Base-by-base conservation (phyloP, 2,329 filamentous ascomycete species). In the Alternaria angustiovoidea region DNA sequence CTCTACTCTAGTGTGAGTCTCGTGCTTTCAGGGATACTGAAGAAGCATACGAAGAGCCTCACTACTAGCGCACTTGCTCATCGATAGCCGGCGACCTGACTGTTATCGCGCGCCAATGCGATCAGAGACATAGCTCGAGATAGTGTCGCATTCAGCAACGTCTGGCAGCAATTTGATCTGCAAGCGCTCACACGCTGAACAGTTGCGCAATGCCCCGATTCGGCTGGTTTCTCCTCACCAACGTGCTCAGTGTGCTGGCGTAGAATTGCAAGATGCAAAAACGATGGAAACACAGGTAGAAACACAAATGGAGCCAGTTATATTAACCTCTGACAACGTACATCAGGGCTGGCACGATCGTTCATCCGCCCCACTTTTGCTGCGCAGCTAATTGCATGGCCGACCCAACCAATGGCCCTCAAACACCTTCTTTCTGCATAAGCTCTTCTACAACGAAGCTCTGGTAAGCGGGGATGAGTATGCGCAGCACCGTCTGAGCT, bases 401-500 rank as follows among this genome's bases (percentile, higher is more conserved):
- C 34, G 24, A 41, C 49, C 34, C 49, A 22, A 22, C 49, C 34
- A 41, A 30, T 41, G 20, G 34, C 24, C 24, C 11, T 9, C 9
- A 26, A 28, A 26, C 32, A 36, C 20, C 32, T 38, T 14, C 5
- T 26, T n/a, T 52, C 46, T 4, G 14, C 7, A 22, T 9, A 22
- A 34, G 20, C 46, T 24, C 30, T 16, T 34, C 44, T 34, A 34
- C 12, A 20, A 14, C 28, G 28, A 48, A 38, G 34, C 32, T 36
- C 11, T 14, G 11, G 12, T 46, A 26, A 28, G 24, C n/a, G 5
- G 7, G 28, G 16, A 26, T 14, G 9, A 32, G 43, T 16, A 7
- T 32, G 43, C 42, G 36, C 11, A 51, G 36, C 24, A 26, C 4
- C 14, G 32, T 42, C 56, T 60, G 38, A 54, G 61, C 57, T 57